Base-by-base conservation (phyloP, 345 rosid species). In the Melastoma malabathricum region DNA sequence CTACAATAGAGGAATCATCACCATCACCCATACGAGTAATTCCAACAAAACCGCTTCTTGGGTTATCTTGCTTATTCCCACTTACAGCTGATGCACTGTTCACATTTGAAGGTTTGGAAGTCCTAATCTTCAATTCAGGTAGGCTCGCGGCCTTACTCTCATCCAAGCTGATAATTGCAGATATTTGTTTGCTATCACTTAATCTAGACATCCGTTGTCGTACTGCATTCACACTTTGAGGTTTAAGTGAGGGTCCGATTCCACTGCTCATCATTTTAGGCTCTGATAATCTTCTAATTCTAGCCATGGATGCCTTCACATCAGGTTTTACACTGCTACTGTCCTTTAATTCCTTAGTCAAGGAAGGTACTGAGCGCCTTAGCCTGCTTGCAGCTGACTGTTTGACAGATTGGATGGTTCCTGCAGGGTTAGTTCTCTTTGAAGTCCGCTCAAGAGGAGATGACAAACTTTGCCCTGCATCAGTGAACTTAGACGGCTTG, bases 211-310 rank as follows among this genome's bases (percentile, higher is more conserved):
- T 80, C 54, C 58, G 55, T 62, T 59, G 69, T 59, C 68, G 38
- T 13, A 3, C 55, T 49, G 63, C 62, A 61, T 65, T 66, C 25
- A 68, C 54, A 41, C 67, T 75, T 43, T 47, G 69, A 57, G 83
- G 52, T 70, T 67, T 78, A 57, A 64, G 73, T 27, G 80, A 68
- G 72, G 87, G 60, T 56, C 56, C 64, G 59, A 41, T 64, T 29
- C 65, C 57, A 48, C 74, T 68, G 62, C 65, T 69, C 55, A 60
- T 65, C 50, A 67, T 58, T 70, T 66, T 80, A 14, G 92, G 84
- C 62, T 89, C 93, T 23, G 95, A 85, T 50, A 80, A 70, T 57
- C 97, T 69, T 68, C 95, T 78, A 64, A 75, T 80, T 53, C 84
- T 63, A 50, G 84, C 65, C 74, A 71, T 66, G 48, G 79, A 74